Percentiles rank a stretch among this genome's conserved stretches.
These are phyloP conservation scores for Isoetes engelmannii DNA, from an alignment of 83 land plant species.

Conservation along the genomic window DNA sequence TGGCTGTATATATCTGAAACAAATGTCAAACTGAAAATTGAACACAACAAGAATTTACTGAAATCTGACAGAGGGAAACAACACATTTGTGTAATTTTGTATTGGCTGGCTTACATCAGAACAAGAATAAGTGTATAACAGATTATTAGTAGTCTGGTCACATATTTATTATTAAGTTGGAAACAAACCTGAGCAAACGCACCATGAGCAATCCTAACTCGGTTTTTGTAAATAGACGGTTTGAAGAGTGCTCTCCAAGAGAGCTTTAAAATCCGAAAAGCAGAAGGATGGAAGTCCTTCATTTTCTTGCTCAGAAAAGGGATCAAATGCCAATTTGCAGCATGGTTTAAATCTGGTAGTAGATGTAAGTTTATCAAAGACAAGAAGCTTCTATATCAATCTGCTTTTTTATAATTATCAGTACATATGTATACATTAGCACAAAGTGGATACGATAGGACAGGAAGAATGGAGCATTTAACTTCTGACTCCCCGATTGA, in stretches of 20 bases:
- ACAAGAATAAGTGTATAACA: background rate
- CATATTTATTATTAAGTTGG: background rate
- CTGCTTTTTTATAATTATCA: too few relatives aligned
- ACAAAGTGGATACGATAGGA: conserved; percentile 32
- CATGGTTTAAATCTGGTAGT: conserved; percentile 32
- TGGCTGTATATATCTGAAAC: conserved; percentile 34
- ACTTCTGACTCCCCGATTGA: conserved; percentile 28
- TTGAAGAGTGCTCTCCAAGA: conserved; percentile 33
- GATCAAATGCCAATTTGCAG: conserved; percentile 21
- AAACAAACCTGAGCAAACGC: conserved; percentile 39
- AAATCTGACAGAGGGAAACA: background rate
- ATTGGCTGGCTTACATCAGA: background rate
- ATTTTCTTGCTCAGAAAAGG: conserved; percentile 22
- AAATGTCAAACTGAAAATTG: background rate
- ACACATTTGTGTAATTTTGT: background rate
- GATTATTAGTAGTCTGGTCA: background rate
- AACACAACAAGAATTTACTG: background rate
- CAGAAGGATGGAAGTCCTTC: conserved; percentile 22
- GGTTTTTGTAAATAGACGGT: conserved; percentile 24
- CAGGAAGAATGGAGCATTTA: conserved; percentile 40
- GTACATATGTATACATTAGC: background rate
- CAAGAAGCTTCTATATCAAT: background rate
- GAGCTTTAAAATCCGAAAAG: conserved; percentile 26
- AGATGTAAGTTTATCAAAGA: background rate
- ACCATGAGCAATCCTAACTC: conserved; percentile 36